Evolutionary conservation across 768 basidiomycete species (phyloP).

Genomic region (Leccinum aurantiacum): DNA sequence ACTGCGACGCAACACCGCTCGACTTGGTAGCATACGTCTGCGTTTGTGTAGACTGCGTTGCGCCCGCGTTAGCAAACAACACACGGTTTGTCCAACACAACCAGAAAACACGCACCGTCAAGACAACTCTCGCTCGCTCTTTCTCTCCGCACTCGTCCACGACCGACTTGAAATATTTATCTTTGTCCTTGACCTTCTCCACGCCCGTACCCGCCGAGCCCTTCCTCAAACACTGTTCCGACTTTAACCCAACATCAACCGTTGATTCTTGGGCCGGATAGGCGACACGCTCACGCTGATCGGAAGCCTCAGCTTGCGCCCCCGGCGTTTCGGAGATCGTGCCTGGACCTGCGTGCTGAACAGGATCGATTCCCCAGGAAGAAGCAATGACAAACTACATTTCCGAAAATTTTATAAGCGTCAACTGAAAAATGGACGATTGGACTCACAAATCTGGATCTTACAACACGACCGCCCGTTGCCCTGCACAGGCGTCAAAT

Average conservation of each 20-base stretch:
- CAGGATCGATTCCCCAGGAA: slow-evolving; percentile 45
- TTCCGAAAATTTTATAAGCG: background rate
- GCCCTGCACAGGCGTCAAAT: no score
- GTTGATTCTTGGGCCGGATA: slow-evolving; percentile 51
- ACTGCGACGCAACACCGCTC: slow-evolving; percentile 32
- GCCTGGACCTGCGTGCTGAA: slow-evolving; percentile 56
- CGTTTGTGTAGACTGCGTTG: slow-evolving; percentile 45
- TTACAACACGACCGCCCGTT: no score
- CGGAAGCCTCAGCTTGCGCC: slow-evolving; percentile 53
- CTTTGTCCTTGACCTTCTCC: slow-evolving; percentile 31
- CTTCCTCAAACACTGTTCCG: slow-evolving; percentile 44
- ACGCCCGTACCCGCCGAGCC: slow-evolving; percentile 9
- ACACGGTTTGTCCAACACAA: background rate
- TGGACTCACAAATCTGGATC: no score
- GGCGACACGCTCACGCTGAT: slow-evolving; percentile 49
- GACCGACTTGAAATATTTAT: slow-evolving; percentile 45
- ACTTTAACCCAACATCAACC: slow-evolving; percentile 51
- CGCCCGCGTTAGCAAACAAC: background rate
- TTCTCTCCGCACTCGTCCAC: slow-evolving; percentile 49
- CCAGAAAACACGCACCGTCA: slow-evolving; percentile 48
- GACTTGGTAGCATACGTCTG: slow-evolving; percentile 44
- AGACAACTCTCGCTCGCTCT: slow-evolving; percentile 60
- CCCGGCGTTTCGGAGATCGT: slow-evolving; percentile 52
- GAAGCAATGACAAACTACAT: slow-evolving; percentile 38
- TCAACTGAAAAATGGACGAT: no score